Evolutionary conservation across 2,329 filamentous ascomycete species (phyloP), one percentile per base, ranked within the genome.

Genomic region (Colletotrichum gigasporum): DNA sequence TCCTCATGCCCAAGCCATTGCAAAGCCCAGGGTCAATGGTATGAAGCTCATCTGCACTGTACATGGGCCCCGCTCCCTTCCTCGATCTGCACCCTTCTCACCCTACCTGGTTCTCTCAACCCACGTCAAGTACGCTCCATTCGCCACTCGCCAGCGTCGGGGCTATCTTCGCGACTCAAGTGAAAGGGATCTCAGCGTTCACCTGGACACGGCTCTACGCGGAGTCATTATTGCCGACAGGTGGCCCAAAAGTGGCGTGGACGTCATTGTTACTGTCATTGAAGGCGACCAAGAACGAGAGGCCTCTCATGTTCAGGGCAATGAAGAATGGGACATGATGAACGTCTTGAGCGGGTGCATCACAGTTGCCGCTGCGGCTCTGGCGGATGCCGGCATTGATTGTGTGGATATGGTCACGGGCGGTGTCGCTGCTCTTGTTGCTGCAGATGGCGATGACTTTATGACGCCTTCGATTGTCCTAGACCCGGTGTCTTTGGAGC

Each of bases 161-260:
- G 93, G 94, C 11, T 97, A 97, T 75, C 82, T 97, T 20, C 89
- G 94, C 47, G 95, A 98, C 75, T 85, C 90, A 14, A 90, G 86
- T 66, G 96, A 99, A 80, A 87, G 94, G 52, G 96, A 99, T 74
- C 84, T 99, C 2, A 93, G 93, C 11, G 91, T 94, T 10, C 95
- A 98, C 75, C 82, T 99, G 3, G 94, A 98, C 77, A 95, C 93
- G 14, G 94, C 96, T 24, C 83, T 99, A 52, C 87, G 94, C 32
- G 95, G 95, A 1, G 92, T 93, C 7, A 89, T 98, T 52, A 95
- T 98, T 73, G 94, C 93, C 12, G 94, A 97, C 75, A 85, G 95
- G 62, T 99, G 95, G 93, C 96, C 96, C n/a, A 99, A 99, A 83
- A 97, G 93, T 75, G 94, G 93, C 44, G 90, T 97, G n/a, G 96